phyloP scores from a whole-genome alignment of 495 filamentous ascomycete genomes.

The Annulohypoxylon moriforme region DNA sequence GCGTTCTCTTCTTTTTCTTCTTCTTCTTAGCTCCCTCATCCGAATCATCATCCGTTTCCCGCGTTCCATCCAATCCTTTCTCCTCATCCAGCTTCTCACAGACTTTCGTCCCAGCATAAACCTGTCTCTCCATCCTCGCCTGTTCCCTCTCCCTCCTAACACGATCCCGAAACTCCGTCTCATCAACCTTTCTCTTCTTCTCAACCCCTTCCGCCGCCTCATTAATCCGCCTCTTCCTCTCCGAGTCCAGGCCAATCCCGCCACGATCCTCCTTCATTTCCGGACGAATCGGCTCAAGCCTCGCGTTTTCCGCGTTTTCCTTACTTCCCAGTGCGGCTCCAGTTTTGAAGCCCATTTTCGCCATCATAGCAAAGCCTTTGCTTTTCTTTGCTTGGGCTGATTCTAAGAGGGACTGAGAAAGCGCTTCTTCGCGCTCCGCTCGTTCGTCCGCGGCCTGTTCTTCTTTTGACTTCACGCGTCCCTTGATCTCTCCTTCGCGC shows the following conservation, averaged over 20 bases:
- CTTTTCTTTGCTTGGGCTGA: conserved; percentile 58
- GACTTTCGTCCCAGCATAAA: conserved; percentile 83
- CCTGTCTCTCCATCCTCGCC: conserved; percentile 71
- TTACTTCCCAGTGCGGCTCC: conserved; percentile 72
- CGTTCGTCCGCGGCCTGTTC: conserved; percentile 78
- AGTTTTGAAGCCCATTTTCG: conserved; percentile 90
- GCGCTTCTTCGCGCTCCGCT: conserved; percentile 76
- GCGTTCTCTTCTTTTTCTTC: conserved; percentile 60
- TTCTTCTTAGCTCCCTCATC: conserved; percentile 33
- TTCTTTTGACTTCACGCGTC: conserved; percentile 79
- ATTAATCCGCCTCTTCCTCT: conserved; percentile 82
- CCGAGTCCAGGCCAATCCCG: conserved; percentile 87
- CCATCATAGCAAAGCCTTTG: conserved; percentile 96
- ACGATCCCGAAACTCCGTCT: conserved; percentile 81
- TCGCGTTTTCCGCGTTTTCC: conserved; percentile 36
- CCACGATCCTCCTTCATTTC: conserved; percentile 80
- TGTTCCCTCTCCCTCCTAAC: conserved; percentile 78
- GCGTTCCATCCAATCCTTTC: conserved; percentile 41
- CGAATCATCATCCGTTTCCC: conserved; percentile 16
- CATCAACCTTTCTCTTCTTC: conserved; percentile 71
- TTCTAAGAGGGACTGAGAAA: conserved; percentile 73
- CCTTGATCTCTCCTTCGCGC: conserved; percentile 69
- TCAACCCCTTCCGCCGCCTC: conserved; percentile 70
- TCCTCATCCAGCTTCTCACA: conserved; percentile 74
- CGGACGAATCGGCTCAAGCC: conserved; percentile 71